A percentile compares a stretch with the other conserved stretches of the same genome.
These are phyloP conservation scores for Eucalyptus coolabah DNA, from an alignment of 345 rosid species.

Conservation along the genomic window DNA sequence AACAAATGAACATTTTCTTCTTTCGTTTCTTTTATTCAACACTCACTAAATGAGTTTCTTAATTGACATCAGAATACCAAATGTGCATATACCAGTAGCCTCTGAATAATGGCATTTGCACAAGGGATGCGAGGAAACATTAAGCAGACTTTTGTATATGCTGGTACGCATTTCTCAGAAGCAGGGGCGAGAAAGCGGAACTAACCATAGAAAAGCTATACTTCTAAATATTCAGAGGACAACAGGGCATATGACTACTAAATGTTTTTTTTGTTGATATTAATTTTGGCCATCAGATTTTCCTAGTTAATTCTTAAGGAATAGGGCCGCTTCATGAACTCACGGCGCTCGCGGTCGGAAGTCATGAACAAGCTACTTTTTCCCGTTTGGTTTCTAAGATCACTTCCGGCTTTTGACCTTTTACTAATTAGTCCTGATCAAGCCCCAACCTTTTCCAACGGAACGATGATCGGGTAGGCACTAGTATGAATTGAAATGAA, in stretches of 20 bases:
- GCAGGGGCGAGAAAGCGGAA: background rate
- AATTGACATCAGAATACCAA: background rate
- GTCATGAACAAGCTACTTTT: background rate
- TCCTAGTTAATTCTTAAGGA: background rate
- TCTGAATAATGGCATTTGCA: background rate
- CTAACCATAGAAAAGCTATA: background rate
- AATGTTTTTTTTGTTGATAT: background rate
- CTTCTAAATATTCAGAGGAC: background rate
- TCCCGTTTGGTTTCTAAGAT: no score
- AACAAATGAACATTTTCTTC: background rate
- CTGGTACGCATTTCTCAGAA: background rate
- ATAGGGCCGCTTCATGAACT: background rate
- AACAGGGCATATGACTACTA: background rate
- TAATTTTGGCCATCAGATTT: background rate
- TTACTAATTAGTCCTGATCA: no score
- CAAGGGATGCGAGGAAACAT: background rate
- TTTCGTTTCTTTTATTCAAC: background rate
- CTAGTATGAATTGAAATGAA: background rate
- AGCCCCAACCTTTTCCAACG: background rate
- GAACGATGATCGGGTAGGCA: background rate
- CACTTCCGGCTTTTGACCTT: no score
- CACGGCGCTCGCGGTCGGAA: background rate
- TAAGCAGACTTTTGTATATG: background rate
- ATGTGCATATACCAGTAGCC: background rate
- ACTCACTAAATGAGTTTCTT: background rate